Percentiles rank a stretch among this genome's conserved stretches.
These are phyloP conservation scores for Suhomyces bokatorum DNA, from an alignment of 1,139 yeast genomes.

Conservation along the genomic window DNA sequence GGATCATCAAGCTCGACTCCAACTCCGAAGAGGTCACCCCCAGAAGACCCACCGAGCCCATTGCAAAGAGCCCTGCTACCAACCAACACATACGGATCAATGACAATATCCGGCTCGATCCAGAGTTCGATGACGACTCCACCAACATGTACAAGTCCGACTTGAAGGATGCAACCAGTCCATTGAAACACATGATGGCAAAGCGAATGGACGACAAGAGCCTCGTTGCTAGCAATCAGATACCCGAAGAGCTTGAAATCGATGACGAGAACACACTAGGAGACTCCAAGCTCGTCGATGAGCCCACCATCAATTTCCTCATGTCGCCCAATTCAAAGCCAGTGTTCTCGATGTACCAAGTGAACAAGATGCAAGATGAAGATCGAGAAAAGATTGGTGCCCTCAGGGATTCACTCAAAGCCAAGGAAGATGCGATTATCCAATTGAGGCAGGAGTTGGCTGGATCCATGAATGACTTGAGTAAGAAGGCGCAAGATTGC, in stretches of 20 bases:
- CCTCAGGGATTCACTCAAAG: conserved; percentile 11
- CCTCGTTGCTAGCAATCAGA: not conserved
- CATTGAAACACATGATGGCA: conserved; percentile 21
- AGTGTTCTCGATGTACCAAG: conserved; percentile 33
- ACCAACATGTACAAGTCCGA: conserved; percentile 11
- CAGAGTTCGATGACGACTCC: conserved; percentile 10
- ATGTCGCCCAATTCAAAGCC: conserved; percentile 42
- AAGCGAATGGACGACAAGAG: conserved; percentile 1
- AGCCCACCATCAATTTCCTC: conserved; percentile 34
- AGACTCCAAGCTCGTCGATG: conserved; percentile 19
- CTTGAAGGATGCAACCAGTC: conserved; percentile 26
- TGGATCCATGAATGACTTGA: not conserved
- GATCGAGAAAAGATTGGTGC: conserved; percentile 19
- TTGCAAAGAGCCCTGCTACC: conserved; percentile 42
- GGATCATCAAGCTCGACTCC: conserved; percentile 19
- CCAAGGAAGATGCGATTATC: conserved; percentile 7
- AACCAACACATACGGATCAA: conserved; percentile 34
- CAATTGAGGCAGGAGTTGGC: conserved; percentile 8
- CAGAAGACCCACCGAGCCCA: conserved; percentile 44
- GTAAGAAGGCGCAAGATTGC: conserved; percentile 16
- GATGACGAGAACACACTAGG: conserved; percentile 8
- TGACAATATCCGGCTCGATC: conserved; percentile 15
- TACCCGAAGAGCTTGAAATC: conserved; percentile 6
- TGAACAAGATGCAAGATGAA: conserved; percentile 31
- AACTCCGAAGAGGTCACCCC: conserved; percentile 35